Conservation (phyloP, 441 rosid species). For the Syzygium syzygioides region DNA sequence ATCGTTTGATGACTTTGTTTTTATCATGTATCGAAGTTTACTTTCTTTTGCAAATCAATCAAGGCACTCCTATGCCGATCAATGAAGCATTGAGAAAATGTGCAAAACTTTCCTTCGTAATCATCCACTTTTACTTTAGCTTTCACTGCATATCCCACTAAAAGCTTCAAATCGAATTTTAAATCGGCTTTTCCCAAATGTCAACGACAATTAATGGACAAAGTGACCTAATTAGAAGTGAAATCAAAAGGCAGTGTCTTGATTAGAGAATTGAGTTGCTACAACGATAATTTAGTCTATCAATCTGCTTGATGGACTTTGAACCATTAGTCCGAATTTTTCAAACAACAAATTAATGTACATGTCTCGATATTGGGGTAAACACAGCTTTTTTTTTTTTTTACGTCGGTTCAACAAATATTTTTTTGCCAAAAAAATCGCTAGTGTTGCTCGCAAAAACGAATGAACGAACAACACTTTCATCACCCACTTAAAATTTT, state of each 20-base stretch:
- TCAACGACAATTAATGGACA: not conserved
- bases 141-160: not conserved
- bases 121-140: not conserved
- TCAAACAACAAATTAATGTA: not conserved
- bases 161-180: not conserved
- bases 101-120: not conserved
- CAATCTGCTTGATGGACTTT: not conserved
- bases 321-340: not conserved
- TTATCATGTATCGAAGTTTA: not conserved
- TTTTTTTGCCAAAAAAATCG: not conserved
- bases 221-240: not conserved
- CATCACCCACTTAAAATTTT: too few relatives aligned
- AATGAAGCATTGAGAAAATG: not conserved
- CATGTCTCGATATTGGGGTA: not conserved
- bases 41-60: not conserved
- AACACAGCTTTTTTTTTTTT: too few relatives aligned
- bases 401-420: too few relatives aligned
- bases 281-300: not conserved
- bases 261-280: not conserved
- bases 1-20: not conserved
- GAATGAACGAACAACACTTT: not conserved
- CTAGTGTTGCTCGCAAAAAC: not conserved
- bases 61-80: not conserved
- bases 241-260: not conserved
- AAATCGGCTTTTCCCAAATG: not conserved